Percentiles rank a stretch among this genome's conserved stretches.
phyloP scores from a whole-genome alignment of 441 rosid species.

The Pelargonium exstipulatum region DNA sequence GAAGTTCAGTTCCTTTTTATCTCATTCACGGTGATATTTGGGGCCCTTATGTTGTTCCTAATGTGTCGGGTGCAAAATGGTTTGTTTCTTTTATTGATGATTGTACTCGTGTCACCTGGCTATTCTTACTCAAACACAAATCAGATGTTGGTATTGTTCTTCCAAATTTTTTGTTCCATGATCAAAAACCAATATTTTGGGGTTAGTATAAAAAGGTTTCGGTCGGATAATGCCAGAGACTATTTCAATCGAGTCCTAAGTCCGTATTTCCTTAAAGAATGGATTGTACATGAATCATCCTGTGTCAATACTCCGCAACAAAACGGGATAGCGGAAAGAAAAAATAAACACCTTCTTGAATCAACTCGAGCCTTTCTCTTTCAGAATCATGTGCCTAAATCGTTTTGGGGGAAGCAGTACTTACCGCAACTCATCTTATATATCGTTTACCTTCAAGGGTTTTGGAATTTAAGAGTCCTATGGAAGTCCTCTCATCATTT shows the following conservation, averaged over 20 bases:
- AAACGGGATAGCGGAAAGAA: neutral
- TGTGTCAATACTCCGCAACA: neutral
- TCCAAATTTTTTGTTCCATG: neutral
- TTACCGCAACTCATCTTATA: neutral
- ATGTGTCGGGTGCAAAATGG: neutral
- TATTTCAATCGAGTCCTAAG: neutral
- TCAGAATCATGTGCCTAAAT: neutral
- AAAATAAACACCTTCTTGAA: neutral
- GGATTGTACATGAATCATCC: neutral
- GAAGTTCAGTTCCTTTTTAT: neutral
- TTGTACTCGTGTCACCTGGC: neutral
- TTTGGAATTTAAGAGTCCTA: neutral
- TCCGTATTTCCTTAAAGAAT: neutral
- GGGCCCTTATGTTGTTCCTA: neutral
- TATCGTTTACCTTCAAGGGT: neutral
- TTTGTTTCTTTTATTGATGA: slow-evolving; percentile 9
- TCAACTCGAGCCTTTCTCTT: neutral
- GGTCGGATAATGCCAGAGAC: neutral
- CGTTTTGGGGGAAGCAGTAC: neutral
- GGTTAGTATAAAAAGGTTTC: neutral
- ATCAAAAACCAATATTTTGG: neutral
- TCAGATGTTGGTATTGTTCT: neutral
- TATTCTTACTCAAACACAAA: neutral
- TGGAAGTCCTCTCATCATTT: neutral
- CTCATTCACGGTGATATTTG: neutral